phyloP scores from a whole-genome alignment of 2,329 filamentous ascomycete genomes.

The Fusarium oxysporum region DNA sequence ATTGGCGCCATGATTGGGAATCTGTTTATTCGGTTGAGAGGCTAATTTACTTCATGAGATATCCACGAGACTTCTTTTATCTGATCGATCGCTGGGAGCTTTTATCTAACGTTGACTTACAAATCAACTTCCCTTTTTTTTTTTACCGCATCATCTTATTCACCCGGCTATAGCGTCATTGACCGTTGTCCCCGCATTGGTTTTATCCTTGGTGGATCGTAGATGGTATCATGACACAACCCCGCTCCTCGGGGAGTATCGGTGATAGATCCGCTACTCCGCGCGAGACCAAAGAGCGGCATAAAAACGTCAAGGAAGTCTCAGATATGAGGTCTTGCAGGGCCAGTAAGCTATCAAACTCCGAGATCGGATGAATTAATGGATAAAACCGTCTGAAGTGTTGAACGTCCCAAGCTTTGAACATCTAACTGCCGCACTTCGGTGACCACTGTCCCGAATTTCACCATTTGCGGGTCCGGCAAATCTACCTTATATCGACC shows the following conservation, averaged over 20 bases:
- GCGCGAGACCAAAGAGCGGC: neutral
- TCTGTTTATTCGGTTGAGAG: neutral
- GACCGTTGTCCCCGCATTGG: neutral
- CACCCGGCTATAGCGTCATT: constrained; percentile 9
- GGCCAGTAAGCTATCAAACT: no score
- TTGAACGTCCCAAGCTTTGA: no score
- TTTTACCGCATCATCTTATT: neutral
- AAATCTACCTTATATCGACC: neutral
- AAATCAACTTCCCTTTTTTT: neutral
- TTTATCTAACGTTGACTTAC: neutral
- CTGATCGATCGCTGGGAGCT: no score
- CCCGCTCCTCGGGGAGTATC: neutral
- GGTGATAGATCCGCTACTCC: neutral
- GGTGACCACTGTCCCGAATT: neutral
- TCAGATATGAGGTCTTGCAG: neutral
- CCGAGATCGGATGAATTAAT: accelerated
- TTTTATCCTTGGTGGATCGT: constrained; percentile 3
- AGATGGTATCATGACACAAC: neutral
- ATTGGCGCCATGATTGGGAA: constrained; percentile 48
- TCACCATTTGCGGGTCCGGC: neutral
- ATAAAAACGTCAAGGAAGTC: neutral
- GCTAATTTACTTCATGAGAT: no score
- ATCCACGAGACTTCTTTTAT: neutral
- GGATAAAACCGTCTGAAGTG: no score
- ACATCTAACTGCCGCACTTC: neutral